These are phyloP conservation scores for Boletellus sp. DNA, from an alignment of 768 basidiomycete genomes.

Conservation along the genomic window DNA sequence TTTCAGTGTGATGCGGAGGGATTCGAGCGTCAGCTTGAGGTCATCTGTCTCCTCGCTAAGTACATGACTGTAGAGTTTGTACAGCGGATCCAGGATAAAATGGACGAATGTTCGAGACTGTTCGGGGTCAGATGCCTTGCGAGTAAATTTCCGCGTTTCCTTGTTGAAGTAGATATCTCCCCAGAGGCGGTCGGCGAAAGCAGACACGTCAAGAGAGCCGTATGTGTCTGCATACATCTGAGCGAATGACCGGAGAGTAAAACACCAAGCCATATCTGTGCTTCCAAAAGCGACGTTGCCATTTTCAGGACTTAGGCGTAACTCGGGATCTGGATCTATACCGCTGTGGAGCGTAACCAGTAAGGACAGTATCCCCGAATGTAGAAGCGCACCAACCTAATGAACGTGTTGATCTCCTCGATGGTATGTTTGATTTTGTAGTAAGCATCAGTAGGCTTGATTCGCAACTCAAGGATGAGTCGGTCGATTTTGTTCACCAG, in stretches of 20 bases:
- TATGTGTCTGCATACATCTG: slow-evolving; percentile 95
- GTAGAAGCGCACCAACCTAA: slow-evolving; percentile 55
- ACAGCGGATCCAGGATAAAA: slow-evolving; percentile 93
- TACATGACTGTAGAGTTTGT: slow-evolving; percentile 95
- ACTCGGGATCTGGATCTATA: slow-evolving; percentile 84
- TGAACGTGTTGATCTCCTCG: slow-evolving; percentile 96
- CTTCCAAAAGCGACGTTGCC: slow-evolving; percentile 98
- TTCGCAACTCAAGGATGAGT: slow-evolving; percentile 91
- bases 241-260: slow-evolving; percentile 91
- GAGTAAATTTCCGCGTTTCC: slow-evolving; percentile 83
- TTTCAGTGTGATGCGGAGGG: slow-evolving; percentile 81
- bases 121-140: slow-evolving; percentile 74
- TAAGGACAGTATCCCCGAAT: neutral
- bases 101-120: slow-evolving; percentile 85
- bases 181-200: slow-evolving; percentile 92
- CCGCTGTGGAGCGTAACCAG: slow-evolving; percentile 38
- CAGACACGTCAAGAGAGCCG: slow-evolving; percentile 76
- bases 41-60: slow-evolving; percentile 91
- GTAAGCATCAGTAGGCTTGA: slow-evolving; percentile 94
- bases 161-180: slow-evolving; percentile 94
- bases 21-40: slow-evolving; percentile 72
- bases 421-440: slow-evolving; percentile 99
- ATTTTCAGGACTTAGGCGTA: slow-evolving; percentile 87
- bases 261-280: slow-evolving; percentile 97
- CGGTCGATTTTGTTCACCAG: slow-evolving; percentile 98